Evolutionary conservation across 73 alveolate species (phyloP), one percentile per base, ranked within the genome.

Genomic region (Paramecium tetraurelia): DNA sequence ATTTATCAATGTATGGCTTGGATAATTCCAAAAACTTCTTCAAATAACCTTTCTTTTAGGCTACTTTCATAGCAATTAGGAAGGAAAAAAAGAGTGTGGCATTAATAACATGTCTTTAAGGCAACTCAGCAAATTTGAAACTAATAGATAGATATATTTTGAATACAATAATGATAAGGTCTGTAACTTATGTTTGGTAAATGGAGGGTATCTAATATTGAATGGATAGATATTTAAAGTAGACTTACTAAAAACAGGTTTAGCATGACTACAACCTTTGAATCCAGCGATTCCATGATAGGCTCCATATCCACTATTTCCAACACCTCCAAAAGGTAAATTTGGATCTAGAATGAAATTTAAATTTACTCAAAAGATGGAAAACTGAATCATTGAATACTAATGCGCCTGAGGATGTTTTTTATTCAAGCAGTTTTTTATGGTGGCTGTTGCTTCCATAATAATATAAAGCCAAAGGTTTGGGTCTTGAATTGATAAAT

Each of bases 241-340:
- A 27, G 96, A 92, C 80, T 97, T 98, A 63, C 88, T 93, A 14
- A 98, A 70, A 16, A 98, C 98, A 3, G 98, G 95, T 86, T 98
- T 98, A 43, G 94, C 95, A 93, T 98, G 98, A 76, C 98, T 93
- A 97, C 97, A 96, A 83, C 93, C 84, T 85, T 95, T 93, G 95
- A 98, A 98, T 24, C 99, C 99, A 92, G 96, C 96, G 43, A 93
- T 77, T 22, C 99, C 99, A 92, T 95, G 98, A 86, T 92, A 93
- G 86, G 97, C 92, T 43, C 98, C 95, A 94, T 92, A 89, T 38
- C 99, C 99, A 85, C 98, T 93, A 88, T 96, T 95, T 3, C 99
- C 99, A 44, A 97, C 99, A 70, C 99, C 99, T 5, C 99, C 99
- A 93, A 97, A 97, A 43, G 99, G 99, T n/a, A 97, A 93, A 68